Conservation (phyloP, 2,329 filamentous ascomycete genomes). For the Penicillium sp. region DNA sequence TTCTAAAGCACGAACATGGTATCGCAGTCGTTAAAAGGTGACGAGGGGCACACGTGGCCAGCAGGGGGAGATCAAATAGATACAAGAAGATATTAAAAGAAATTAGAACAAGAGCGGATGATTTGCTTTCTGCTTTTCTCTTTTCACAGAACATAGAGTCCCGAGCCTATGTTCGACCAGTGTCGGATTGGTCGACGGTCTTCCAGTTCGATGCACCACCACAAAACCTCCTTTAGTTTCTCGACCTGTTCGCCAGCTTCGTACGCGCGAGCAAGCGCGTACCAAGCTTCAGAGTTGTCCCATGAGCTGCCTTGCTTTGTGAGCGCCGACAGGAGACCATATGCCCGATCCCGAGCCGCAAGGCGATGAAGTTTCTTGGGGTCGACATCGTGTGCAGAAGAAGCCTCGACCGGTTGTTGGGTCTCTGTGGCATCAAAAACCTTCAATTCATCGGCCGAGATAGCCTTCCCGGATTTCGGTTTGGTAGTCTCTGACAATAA, state of each 20-base stretch:
- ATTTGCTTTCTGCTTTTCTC: neutral
- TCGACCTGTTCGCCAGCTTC: slow-evolving; percentile 81
- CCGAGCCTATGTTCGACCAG: slow-evolving; percentile 69
- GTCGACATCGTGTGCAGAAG: slow-evolving; percentile 44
- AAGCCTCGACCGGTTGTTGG: slow-evolving; percentile 3
- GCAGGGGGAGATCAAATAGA: slow-evolving; percentile 14
- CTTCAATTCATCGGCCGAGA: slow-evolving; percentile 25
- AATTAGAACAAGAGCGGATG: neutral
- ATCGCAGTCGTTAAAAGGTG: slow-evolving; percentile 24
- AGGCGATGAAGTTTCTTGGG: slow-evolving; percentile 75
- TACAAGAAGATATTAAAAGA: slow-evolving; percentile 20
- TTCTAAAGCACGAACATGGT: slow-evolving; percentile 24
- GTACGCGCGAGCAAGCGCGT: slow-evolving; percentile 77
- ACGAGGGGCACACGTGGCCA: neutral
- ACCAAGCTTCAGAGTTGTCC: slow-evolving; percentile 94
- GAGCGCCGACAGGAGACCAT: slow-evolving; percentile 73
- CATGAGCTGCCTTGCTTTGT: slow-evolving; percentile 84
- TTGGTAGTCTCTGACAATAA: slow-evolving; percentile 24
- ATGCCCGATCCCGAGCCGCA: slow-evolving; percentile 86
- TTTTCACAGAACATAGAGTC: slow-evolving; percentile 61
- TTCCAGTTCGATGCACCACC: slow-evolving; percentile 97
- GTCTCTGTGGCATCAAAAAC: slow-evolving; percentile 6
- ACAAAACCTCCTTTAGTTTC: slow-evolving; percentile 87
- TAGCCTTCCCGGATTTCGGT: slow-evolving; percentile 19
- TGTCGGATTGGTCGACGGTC: slow-evolving; percentile 74